Evolutionary conservation across 371 early-diverging fungal genomes (phyloP).

Genomic region (Funneliformis caledonium): DNA sequence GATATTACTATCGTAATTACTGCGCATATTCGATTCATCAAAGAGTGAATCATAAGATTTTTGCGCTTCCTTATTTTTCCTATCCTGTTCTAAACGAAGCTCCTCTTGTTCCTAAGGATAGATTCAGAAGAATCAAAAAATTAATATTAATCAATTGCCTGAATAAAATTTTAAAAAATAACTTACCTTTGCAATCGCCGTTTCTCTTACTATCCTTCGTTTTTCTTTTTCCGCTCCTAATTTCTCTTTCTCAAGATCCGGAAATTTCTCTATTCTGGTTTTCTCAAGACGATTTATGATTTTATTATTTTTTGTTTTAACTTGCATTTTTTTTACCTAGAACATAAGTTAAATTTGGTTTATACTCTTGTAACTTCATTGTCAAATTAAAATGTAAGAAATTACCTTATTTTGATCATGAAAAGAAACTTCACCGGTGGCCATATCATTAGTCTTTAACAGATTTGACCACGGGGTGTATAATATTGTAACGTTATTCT

Average conservation of each 20-base stretch:
- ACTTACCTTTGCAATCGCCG: slow-evolving; percentile 43
- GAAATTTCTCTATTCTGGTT: slow-evolving; percentile 79
- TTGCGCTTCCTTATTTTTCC: slow-evolving; percentile 52
- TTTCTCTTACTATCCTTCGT: slow-evolving; percentile 47
- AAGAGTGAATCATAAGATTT: slow-evolving; percentile 61
- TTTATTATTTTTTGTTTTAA: slow-evolving; percentile 78
- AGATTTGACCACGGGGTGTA: slow-evolving; percentile 97
- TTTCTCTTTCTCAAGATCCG: slow-evolving; percentile 72
- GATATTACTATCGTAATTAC: slow-evolving; percentile 61
- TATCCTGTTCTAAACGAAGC: slow-evolving; percentile 47
- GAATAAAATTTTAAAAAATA: background rate
- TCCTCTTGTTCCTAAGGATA: slow-evolving; percentile 49
- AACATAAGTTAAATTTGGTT: background rate
- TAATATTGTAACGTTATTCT: slow-evolving; percentile 77
- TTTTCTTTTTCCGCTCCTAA: slow-evolving; percentile 65
- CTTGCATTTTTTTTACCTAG: slow-evolving; percentile 77
- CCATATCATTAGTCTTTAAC: slow-evolving; percentile 92
- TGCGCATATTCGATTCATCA: slow-evolving; percentile 62
- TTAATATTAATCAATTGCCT: background rate
- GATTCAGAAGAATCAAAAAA: background rate
- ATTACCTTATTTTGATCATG: slow-evolving; percentile 72
- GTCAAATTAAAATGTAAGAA: background rate
- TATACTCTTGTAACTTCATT: background rate
- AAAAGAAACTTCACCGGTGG: slow-evolving; percentile 93
- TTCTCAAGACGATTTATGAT: slow-evolving; percentile 94